Conservation (phyloP, 257 asterid genomes). For the Nemophila menziesii region DNA sequence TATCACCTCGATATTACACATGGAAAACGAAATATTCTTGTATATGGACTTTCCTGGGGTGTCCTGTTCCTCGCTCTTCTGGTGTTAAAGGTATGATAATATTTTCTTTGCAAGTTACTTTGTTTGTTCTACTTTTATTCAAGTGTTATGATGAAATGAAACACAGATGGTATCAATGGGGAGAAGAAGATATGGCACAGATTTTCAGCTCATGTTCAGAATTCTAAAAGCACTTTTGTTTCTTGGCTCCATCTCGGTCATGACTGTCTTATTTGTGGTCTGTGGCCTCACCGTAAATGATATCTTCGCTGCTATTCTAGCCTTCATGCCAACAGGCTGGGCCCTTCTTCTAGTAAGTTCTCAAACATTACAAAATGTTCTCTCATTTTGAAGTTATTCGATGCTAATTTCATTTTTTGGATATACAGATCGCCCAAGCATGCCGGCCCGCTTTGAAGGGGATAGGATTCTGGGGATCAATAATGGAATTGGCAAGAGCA, state of each 20-base stretch:
- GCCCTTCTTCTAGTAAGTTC: slow-evolving; percentile 70
- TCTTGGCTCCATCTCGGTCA: slow-evolving; percentile 82
- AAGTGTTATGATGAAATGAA: too few relatives aligned
- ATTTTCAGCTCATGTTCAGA: slow-evolving; percentile 98
- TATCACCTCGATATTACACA: slow-evolving; percentile 84
- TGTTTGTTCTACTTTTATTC: too few relatives aligned
- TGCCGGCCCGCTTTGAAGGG: slow-evolving; percentile 57
- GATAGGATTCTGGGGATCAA: slow-evolving; percentile 74
- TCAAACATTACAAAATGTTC: too few relatives aligned
- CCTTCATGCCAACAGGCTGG: slow-evolving; percentile 99
- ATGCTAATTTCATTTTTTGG: slow-evolving; percentile 4
- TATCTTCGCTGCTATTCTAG: slow-evolving; percentile 74
- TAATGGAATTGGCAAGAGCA: slow-evolving; percentile 83
- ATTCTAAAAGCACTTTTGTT: slow-evolving; percentile 82
- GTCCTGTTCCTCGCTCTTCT: slow-evolving; percentile 68
- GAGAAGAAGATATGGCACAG: slow-evolving; percentile 84
- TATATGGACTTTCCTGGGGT: slow-evolving; percentile 94
- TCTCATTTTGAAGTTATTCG: too few relatives aligned
- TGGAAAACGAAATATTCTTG: slow-evolving; percentile 56
- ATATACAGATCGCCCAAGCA: slow-evolving; percentile 68
- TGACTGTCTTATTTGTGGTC: slow-evolving; percentile 86
- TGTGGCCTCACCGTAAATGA: slow-evolving; percentile 56
- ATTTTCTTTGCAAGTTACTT: not conserved
- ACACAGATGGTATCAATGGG: slow-evolving; percentile 94
- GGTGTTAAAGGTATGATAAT: slow-evolving; percentile 61